phyloP scores from a whole-genome alignment of 768 basidiomycete species.

The Tulasnella sp. region DNA sequence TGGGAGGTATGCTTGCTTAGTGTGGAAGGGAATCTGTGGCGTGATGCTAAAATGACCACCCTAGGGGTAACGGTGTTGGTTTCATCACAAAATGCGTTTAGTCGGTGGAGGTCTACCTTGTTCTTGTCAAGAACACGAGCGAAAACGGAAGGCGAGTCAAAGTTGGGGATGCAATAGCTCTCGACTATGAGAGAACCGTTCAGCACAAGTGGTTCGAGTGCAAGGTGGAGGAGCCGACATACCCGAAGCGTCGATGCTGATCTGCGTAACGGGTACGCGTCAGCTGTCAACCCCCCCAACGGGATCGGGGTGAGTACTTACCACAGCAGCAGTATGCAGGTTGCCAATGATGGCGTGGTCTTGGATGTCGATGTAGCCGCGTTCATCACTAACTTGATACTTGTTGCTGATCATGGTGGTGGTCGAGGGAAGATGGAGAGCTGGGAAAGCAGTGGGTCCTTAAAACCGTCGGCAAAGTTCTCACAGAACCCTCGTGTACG shows the following conservation, averaged over 20 bases:
- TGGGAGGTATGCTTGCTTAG: conserved; percentile 74
- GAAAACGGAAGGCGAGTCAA: conserved; percentile 87
- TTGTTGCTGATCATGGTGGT: conserved; percentile 11
- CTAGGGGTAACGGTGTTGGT: conserved; percentile 24
- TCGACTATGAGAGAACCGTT: conserved; percentile 43
- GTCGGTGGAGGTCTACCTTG: conserved; percentile 33
- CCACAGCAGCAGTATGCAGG: conserved; percentile 66
- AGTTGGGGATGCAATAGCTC: conserved; percentile 84
- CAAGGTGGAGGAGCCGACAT: too few relatives aligned
- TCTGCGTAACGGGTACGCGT: conserved; percentile 24
- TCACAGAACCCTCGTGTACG: too few relatives aligned
- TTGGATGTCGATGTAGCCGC: conserved; percentile 62
- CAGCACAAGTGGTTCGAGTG: neutral
- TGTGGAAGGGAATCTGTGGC: conserved; percentile 53
- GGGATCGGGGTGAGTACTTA: conserved; percentile 22
- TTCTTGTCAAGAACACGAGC: conserved; percentile 80
- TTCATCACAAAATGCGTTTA: neutral
- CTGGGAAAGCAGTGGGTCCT: too few relatives aligned
- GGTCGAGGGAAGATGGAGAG: too few relatives aligned
- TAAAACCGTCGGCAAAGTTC: too few relatives aligned
- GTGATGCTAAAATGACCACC: conserved; percentile 87
- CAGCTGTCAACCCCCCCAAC: neutral
- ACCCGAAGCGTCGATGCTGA: conserved; percentile 78
- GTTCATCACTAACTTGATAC: neutral
- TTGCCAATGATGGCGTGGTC: conserved; percentile 80